Evolutionary conservation across 345 rosid genomes (phyloP), one percentile per base, ranked within the genome.

Genomic region (Heritiera fomes): DNA sequence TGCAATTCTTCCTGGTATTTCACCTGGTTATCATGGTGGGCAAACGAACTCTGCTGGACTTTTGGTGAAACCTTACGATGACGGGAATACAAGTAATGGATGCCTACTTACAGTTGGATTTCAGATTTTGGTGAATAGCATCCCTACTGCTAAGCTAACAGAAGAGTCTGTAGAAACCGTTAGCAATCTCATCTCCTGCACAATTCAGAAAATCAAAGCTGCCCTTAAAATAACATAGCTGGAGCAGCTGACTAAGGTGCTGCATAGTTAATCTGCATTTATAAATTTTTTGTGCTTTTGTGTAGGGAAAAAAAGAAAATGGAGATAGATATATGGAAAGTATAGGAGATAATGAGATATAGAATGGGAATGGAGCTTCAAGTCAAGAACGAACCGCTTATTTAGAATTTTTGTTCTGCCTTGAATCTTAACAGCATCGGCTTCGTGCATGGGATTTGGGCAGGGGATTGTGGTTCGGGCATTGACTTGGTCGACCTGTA

Each of bases 351-450:
- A 30, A 43, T 56, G 61, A 47, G 41, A 7, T 43, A 46, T 5
- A 62, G 70, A 23, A 46, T n/a, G 52, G 32, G 9, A 28, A 38
- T 15, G 47, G 38, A n/a, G 47, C 2, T 52, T 82, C 86, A 93
- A 97, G 99, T 97, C 99, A 97, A 97, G 99, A 97, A 91, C 99
- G 99, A 94, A 97, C 99, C 98, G 87, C 94, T 85, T 84, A 79
- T 65, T 86, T 66, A 77, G 80, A 87, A 88, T 84, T 93, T 92
- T 86, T 88, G 91, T 87, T 77, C 43, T 87, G 86, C 81, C 89
- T 53, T 84, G 40, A 84, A 84, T 75, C 77, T 43, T 6, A 64
- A 58, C 12, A n/a, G 47, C 69, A 68, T 18, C 13, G 18, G 18
- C 66, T 55, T 32, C 14, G 41, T 30, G 3, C 82, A 80, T 76